These are phyloP conservation scores for Sporothrix brasiliensis DNA, from an alignment of 2,329 filamentous ascomycete species.

Conservation along the genomic window DNA sequence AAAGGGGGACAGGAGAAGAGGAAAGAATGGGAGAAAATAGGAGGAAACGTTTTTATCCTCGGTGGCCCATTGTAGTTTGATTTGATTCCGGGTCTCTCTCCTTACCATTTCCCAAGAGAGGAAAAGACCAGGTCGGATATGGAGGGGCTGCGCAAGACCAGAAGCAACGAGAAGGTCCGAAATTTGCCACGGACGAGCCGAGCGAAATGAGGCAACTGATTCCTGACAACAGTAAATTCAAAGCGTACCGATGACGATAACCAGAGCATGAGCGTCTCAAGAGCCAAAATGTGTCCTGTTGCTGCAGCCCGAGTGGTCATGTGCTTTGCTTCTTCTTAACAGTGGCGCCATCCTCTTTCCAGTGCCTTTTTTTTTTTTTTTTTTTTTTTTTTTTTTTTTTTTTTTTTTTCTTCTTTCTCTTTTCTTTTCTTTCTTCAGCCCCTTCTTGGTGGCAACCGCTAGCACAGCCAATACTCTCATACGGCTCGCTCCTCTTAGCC, in stretches of 20 bases:
- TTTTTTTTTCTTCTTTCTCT: background rate
- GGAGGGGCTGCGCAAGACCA: background rate
- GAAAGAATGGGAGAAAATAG: background rate
- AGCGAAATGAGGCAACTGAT: background rate
- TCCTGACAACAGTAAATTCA: no score
- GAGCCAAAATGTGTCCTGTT: background rate
- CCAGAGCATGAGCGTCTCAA: no score
- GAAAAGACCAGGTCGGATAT: background rate
- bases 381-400: background rate
- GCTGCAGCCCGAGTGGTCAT: background rate
- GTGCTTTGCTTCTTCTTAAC: background rate
- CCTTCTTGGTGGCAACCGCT: slow-evolving; percentile 1
- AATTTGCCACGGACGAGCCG: background rate
- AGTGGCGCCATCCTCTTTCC: background rate
- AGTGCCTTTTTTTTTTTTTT: background rate
- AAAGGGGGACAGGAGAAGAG: no score
- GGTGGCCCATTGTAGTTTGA: background rate
- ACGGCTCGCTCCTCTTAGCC: background rate
- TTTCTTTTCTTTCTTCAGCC: background rate
- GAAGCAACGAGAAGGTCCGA: background rate
- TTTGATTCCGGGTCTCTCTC: background rate
- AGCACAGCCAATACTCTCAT: background rate
- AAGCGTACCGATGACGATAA: background rate
- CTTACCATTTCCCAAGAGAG: background rate
- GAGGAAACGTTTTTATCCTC: background rate